phyloP scores from a whole-genome alignment of 768 basidiomycete genomes.

The Naganishia vaughanmartiniae region DNA sequence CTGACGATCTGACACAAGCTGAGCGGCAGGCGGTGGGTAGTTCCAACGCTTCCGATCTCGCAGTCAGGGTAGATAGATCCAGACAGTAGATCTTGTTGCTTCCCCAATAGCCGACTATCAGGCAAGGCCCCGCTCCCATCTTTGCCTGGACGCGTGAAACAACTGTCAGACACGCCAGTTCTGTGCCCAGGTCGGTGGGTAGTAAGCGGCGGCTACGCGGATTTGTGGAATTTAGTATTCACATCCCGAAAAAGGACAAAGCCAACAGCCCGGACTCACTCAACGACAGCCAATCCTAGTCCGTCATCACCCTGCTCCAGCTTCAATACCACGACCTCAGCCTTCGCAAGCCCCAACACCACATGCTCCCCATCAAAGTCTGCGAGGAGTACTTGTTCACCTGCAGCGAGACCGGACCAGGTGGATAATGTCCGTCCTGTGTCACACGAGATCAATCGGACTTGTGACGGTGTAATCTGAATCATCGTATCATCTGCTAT shows the following conservation, averaged over 20 bases:
- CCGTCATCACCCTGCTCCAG: neutral
- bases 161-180: neutral
- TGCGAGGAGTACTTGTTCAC: constrained; percentile 23
- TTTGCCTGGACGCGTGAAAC: constrained; percentile 11
- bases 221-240: neutral
- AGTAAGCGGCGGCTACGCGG: constrained; percentile 7
- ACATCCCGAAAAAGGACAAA: neutral
- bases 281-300: neutral
- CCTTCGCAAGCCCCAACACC: constrained; percentile 15
- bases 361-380: constrained; percentile 20
- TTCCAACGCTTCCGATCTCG: constrained; percentile 3
- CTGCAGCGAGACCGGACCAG: constrained; percentile 36
- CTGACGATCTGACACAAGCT: constrained; percentile 26
- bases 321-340: neutral
- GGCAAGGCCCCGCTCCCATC: neutral
- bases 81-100: constrained; percentile 42
- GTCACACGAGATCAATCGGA: constrained; percentile 20
- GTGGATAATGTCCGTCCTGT: neutral
- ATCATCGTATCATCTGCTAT: constrained; percentile 26
- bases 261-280: neutral
- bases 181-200: neutral
- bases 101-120: constrained; percentile 27
- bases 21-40: constrained; percentile 32
- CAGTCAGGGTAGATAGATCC: constrained; percentile 35
- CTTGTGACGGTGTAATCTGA: constrained; percentile 33